Evolutionary conservation across 1,284 basidiomycete genomes (phyloP).

Genomic region (Entoloma clypeatum): DNA sequence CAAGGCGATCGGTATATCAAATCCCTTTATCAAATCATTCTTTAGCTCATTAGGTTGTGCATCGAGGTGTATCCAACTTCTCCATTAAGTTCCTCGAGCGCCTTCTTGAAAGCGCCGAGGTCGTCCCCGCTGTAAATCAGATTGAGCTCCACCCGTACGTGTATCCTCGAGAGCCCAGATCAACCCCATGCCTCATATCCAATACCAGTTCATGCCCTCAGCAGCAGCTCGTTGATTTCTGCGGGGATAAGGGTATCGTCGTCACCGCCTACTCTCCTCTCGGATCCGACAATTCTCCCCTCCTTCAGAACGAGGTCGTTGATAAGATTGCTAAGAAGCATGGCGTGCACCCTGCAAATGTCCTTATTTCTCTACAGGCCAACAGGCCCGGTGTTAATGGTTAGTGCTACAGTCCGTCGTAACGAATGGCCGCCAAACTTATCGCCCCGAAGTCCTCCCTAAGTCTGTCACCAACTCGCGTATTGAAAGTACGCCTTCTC

Average conservation of each 20-base stretch:
- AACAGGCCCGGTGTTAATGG: conserved; percentile 56
- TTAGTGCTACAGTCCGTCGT: conserved; percentile 21
- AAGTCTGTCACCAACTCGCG: conserved; percentile 63
- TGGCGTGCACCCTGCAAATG: conserved; percentile 49
- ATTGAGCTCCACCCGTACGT: conserved; percentile 73
- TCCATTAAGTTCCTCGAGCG: conserved; percentile 57
- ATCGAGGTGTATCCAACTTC: conserved; percentile 65
- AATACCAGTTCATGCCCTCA: conserved; percentile 53
- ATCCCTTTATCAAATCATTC: neutral
- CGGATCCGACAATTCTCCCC: conserved; percentile 71
- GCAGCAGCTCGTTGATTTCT: conserved; percentile 59
- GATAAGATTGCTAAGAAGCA: conserved; percentile 52
- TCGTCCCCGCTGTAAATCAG: conserved; percentile 81
- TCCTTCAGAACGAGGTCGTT: conserved; percentile 58
- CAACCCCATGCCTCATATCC: neutral
- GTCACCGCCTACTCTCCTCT: conserved; percentile 77
- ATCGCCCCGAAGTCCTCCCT: conserved; percentile 43
- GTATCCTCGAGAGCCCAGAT: conserved; percentile 3
- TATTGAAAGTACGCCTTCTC: conserved; percentile 41
- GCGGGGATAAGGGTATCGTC: conserved; percentile 58
- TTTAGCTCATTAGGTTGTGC: neutral
- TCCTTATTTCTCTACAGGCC: conserved; percentile 64
- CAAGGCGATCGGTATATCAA: conserved; percentile 63
- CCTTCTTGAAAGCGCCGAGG: conserved; percentile 54
- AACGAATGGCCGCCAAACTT: conserved; percentile 4